phyloP scores from a whole-genome alignment of 1,284 basidiomycete species.

The Puccinia brachypodii region DNA sequence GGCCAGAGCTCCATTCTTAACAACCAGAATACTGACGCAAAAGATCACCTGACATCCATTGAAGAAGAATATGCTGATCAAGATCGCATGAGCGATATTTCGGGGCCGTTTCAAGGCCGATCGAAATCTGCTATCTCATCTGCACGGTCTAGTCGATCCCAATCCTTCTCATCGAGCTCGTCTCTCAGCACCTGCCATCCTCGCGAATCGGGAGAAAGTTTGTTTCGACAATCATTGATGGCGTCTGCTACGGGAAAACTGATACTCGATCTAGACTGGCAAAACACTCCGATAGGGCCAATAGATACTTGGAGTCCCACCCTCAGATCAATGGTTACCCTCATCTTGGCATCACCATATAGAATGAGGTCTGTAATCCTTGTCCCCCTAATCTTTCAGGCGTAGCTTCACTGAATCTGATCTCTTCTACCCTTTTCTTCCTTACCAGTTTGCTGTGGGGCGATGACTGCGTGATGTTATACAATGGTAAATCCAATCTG shows the following conservation, averaged over 20 bases:
- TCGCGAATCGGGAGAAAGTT: not conserved
- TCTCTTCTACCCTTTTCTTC: not conserved
- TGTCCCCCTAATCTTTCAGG: not conserved
- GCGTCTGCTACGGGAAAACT: conserved; percentile 2
- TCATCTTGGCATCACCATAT: conserved; percentile 37
- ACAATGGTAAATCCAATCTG: conserved; percentile 34
- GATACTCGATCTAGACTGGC: conserved; percentile 25
- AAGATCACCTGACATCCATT: not conserved
- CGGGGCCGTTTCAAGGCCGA: not conserved
- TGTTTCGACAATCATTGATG: conserved; percentile 34
- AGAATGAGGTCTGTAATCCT: conserved; percentile 33
- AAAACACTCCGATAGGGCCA: conserved; percentile 31
- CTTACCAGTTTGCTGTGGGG: conserved; percentile 38
- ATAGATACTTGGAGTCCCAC: conserved; percentile 41
- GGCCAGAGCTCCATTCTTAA: not conserved
- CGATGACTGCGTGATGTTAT: conserved; percentile 42
- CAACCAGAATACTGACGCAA: not conserved
- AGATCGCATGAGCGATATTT: not conserved
- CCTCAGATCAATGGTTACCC: conserved; percentile 34
- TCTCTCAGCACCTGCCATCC: not conserved
- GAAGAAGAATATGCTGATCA: conserved; percentile 10
- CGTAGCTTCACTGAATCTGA: not conserved
- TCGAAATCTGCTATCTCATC: conserved; percentile 15
- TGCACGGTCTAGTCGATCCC: not conserved
- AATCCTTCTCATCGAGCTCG: not conserved